Base-by-base conservation (phyloP, 2,329 filamentous ascomycete species). In the Botrytis deweyae region DNA sequence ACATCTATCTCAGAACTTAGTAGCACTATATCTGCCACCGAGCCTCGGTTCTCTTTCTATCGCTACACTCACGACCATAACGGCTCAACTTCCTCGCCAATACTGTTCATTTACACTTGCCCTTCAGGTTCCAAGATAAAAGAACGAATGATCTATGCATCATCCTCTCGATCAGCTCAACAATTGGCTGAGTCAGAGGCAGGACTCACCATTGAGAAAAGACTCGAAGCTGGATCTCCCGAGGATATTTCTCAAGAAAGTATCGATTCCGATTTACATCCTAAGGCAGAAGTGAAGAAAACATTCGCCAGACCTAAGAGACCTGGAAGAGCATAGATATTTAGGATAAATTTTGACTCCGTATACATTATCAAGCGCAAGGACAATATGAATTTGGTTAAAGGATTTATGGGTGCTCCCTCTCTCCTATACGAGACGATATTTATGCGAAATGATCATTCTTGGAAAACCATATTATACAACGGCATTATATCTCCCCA, bases 61-160 rank as follows among this genome's bases (percentile, higher is more conserved):
- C 87, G 90, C 42, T 92, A 90, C 81, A 84, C 82, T 20, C 87
- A 91, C 79, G 87, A 87, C 61, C 83, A 89, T 75, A 83, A 85
- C 46, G 89, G 88, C 36, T 76, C 80, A 64, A 83, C 87, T 74
- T 84, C 85, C 70, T 87, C 85, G 72, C 89, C 90, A 4, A 84
- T 95, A 66, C 85, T 95, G 9, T 96, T 96, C 84, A 90, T 96
- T 81, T 95, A 94, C 84, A 95, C 93, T 9, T 94, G 92, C 81
- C 93, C 93, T 0, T 84, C 88, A 0, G 89, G 87, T 70, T 93
- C 90, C 83, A 85, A 88, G 70, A 92, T 96, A 84, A 95, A 93
- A 84, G 91, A 92, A 83, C 87, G 93, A 76, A 97, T 97, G 93
- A 83, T 96, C 80, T 96, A 96, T 81, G 92, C 93, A 49, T 84